These are phyloP conservation scores for Micractinium conductrix DNA, from an alignment of 139 green algal species.

Conservation along the genomic window DNA sequence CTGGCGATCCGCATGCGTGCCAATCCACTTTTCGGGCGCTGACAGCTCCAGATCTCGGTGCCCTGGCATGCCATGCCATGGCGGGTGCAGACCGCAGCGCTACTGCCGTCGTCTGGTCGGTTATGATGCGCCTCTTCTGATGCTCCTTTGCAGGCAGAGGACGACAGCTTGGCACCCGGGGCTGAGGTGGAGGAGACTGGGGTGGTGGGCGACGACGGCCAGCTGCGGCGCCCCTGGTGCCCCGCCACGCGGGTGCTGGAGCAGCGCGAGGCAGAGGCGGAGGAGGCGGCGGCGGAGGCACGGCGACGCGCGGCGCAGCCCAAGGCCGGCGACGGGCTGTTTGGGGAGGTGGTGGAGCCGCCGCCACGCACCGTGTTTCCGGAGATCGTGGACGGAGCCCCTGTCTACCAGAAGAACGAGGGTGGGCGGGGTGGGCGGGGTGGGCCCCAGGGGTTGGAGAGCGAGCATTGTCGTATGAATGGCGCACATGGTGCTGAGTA, in stretches of 20 bases:
- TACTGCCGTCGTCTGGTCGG: too few relatives aligned
- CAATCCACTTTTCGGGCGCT: too few relatives aligned
- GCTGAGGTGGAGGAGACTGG: conserved; percentile 58
- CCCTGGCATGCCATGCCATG: too few relatives aligned
- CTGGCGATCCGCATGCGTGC: too few relatives aligned
- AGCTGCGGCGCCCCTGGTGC: conserved; percentile 84
- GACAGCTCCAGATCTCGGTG: too few relatives aligned
- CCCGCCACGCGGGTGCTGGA: conserved; percentile 82
- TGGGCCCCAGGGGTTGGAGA: too few relatives aligned
- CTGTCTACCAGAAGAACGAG: conserved; percentile 79
- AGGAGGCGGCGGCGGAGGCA: conserved; percentile 57
- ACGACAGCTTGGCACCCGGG: conserved; percentile 72
- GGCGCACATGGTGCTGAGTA: too few relatives aligned
- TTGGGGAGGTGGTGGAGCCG: background rate
- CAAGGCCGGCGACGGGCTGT: background rate
- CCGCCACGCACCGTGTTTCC: conserved; percentile 45
- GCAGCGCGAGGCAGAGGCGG: conserved; percentile 70
- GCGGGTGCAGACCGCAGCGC: too few relatives aligned
- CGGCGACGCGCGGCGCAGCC: conserved; percentile 32
- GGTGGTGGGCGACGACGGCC: conserved; percentile 66
- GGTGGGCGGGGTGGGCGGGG: conserved; percentile 25
- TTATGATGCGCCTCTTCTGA: too few relatives aligned
- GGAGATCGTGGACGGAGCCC: conserved; percentile 46
- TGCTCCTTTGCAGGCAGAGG: conserved; percentile 52
- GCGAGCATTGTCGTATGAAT: too few relatives aligned